These are phyloP conservation scores for Desmodesmus armatus DNA, from an alignment of 139 green algal genomes.

Conservation along the genomic window DNA sequence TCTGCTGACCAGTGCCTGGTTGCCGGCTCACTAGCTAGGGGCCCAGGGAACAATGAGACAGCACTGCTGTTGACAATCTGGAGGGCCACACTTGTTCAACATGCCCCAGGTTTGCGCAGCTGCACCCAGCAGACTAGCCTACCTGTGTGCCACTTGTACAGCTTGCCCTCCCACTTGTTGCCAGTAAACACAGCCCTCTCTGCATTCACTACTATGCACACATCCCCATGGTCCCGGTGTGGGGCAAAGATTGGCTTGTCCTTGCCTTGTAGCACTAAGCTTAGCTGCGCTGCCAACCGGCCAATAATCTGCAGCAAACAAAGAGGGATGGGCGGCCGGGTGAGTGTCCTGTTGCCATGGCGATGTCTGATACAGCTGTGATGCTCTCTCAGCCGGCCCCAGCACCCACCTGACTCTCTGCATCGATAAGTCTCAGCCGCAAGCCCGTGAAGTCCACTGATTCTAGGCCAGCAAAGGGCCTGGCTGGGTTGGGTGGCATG, in stretches of 20 bases:
- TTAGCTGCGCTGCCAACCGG: slow-evolving; percentile 78
- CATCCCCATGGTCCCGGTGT: slow-evolving; percentile 80
- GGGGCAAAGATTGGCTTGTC: slow-evolving; percentile 90
- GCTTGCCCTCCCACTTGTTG: slow-evolving; percentile 90
- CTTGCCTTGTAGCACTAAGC: slow-evolving; percentile 85
- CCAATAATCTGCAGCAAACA: slow-evolving; percentile 78
- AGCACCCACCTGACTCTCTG: slow-evolving; percentile 75
- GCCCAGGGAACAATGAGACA: too few species aligned
- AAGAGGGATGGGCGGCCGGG: too few species aligned
- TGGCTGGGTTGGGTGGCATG: not conserved
- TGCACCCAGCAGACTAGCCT: not conserved
- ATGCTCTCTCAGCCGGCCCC: not conserved
- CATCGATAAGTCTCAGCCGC: slow-evolving; percentile 82
- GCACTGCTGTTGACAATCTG: too few species aligned
- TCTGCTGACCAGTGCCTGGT: too few species aligned
- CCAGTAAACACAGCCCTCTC: slow-evolving; percentile 85
- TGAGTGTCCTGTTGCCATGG: too few species aligned
- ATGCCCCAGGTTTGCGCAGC: not conserved
- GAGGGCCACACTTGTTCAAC: not conserved
- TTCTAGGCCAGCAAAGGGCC: slow-evolving; percentile 57
- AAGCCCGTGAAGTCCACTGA: slow-evolving; percentile 73
- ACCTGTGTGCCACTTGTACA: slow-evolving; percentile 93
- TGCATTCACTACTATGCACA: slow-evolving; percentile 91
- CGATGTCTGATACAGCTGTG: too few species aligned
- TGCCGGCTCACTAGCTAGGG: too few species aligned